Percentiles rank a stretch among this genome's conserved stretches.
Evolutionary conservation across 305 asterid genomes (phyloP).

Genomic region (Fraxinus dipetala): DNA sequence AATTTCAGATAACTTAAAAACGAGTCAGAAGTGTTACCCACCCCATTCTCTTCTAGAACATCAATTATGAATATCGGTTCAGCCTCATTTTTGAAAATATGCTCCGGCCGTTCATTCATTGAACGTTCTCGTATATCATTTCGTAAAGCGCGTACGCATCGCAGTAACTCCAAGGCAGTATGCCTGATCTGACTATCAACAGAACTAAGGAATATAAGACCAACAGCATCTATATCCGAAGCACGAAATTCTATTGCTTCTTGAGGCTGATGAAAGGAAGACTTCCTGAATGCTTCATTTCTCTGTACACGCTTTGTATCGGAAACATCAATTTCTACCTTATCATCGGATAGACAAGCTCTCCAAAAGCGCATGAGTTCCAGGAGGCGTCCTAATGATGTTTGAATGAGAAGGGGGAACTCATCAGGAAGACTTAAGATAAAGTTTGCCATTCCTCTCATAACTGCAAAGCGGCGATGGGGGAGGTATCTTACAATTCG

Average conservation of each 20-base stretch:
- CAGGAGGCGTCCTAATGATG: slow-evolving; percentile 94
- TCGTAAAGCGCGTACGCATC: slow-evolving; percentile 86
- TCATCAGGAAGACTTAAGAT: slow-evolving; percentile 93
- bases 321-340: slow-evolving; percentile 49
- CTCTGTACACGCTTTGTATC: slow-evolving; percentile 79
- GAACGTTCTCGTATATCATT: slow-evolving; percentile 78
- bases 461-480: slow-evolving; percentile 97
- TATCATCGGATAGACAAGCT: slow-evolving; percentile 81
- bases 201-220: slow-evolving; percentile 96
- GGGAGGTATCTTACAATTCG: slow-evolving; percentile 91
- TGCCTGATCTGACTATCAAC: slow-evolving; percentile 98
- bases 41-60: slow-evolving; percentile 99
- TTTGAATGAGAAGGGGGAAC: slow-evolving; percentile 97
- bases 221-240: slow-evolving; percentile 97
- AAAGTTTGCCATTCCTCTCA: slow-evolving; percentile 98
- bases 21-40: slow-evolving; percentile 35
- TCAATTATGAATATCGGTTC: slow-evolving; percentile 97
- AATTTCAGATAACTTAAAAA: slow-evolving; percentile 22
- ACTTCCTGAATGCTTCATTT: slow-evolving; percentile 83
- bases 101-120: slow-evolving; percentile 58
- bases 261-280: slow-evolving; percentile 75
- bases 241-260: slow-evolving; percentile 87
- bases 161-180: slow-evolving; percentile 94
- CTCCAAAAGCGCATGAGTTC: slow-evolving; percentile 99
- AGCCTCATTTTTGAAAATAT: slow-evolving; percentile 58